Conservation (phyloP, 2,329 filamentous ascomycete species). For the Botrytis sinoallii region DNA sequence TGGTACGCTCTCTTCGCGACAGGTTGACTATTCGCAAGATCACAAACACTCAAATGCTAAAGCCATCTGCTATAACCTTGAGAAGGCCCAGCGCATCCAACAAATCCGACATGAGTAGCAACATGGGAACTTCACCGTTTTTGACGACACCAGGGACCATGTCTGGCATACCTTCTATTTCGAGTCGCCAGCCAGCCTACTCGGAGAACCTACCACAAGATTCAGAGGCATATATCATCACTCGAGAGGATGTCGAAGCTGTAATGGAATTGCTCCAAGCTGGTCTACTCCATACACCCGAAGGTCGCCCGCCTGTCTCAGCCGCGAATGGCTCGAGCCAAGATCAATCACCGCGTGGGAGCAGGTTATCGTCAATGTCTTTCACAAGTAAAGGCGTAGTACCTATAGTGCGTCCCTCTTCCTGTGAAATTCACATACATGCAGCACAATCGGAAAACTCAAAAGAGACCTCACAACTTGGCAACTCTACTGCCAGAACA, state of each 20-base stretch:
- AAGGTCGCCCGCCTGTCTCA: neutral
- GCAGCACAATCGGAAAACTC: neutral
- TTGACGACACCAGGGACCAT: neutral
- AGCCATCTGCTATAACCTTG: conserved; percentile 31
- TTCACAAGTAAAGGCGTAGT: conserved; percentile 19
- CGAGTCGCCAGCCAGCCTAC: neutral
- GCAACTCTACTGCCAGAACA: neutral
- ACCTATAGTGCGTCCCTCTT: neutral
- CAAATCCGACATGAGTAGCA: neutral
- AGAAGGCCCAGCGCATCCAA: conserved; percentile 26
- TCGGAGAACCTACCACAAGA: conserved; percentile 4
- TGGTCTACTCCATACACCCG: neutral
- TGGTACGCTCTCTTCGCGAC: conserved; percentile 28
- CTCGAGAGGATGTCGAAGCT: conserved; percentile 29
- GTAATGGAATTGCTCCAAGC: conserved; percentile 25
- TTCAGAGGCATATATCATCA: conserved; percentile 29
- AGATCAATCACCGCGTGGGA: neutral
- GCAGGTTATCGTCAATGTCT: conserved; percentile 13
- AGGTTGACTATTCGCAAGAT: conserved; percentile 28
- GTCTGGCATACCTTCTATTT: neutral
- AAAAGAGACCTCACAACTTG: neutral
- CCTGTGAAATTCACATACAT: conserved; percentile 1
- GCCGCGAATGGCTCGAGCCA: neutral
- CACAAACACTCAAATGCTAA: conserved; percentile 7
- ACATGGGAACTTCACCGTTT: neutral